Evolutionary conservation across 768 basidiomycete genomes (phyloP).

Genomic region (Suillus weaverae): DNA sequence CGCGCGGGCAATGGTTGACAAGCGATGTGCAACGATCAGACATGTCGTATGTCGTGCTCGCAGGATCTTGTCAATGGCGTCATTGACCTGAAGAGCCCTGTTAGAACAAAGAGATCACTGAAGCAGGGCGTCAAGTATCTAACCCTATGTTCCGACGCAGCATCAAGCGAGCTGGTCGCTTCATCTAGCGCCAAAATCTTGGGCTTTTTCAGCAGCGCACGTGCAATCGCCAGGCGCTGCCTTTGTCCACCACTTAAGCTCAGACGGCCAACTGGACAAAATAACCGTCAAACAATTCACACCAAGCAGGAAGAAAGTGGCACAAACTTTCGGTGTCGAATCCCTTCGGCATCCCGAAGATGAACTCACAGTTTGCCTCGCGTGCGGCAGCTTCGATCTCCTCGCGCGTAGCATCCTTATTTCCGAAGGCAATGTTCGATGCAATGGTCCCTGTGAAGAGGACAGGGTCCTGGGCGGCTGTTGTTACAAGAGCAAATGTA

Average conservation of each 20-base stretch:
- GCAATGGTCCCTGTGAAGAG: conserved; percentile 93
- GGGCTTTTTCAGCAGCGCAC: conserved; percentile 87
- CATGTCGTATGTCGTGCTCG: conserved; percentile 80
- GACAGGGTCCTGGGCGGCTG: conserved; percentile 60
- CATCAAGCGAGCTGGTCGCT: conserved; percentile 86
- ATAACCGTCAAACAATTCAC: conserved; percentile 32
- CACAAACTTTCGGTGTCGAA: conserved; percentile 88
- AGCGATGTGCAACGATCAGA: conserved; percentile 83
- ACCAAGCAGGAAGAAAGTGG: conserved; percentile 3
- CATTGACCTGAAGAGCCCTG: conserved; percentile 59
- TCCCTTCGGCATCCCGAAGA: conserved; percentile 91
- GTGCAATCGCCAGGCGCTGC: conserved; percentile 79
- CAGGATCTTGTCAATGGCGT: conserved; percentile 88
- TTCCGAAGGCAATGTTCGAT: conserved; percentile 91
- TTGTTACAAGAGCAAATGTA: background rate
- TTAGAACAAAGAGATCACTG: background rate
- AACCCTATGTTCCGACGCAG: conserved; percentile 82
- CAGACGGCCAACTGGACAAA: conserved; percentile 31
- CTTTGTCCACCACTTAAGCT: conserved; percentile 66
- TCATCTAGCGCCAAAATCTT: conserved; percentile 87
- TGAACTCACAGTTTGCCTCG: conserved; percentile 94
- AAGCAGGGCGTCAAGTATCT: conserved; percentile 5
- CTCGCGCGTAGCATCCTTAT: conserved; percentile 68
- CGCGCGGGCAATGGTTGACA: conserved; percentile 88
- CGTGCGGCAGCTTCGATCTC: conserved; percentile 87